phyloP scores from a whole-genome alignment of 2,329 filamentous ascomycete genomes.

The Lachnum nothofagi region DNA sequence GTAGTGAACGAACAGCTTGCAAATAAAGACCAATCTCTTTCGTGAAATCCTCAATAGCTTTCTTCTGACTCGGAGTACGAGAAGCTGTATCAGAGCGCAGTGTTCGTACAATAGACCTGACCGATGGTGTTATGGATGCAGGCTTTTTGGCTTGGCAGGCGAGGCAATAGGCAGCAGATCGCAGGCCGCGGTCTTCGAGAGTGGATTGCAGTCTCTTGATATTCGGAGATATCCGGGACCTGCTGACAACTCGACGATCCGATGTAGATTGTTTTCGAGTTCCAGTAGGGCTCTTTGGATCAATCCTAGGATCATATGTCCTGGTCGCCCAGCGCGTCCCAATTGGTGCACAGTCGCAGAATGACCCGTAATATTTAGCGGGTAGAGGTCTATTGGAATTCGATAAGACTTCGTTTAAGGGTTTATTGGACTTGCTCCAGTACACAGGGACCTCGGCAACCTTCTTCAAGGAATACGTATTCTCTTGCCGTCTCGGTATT shows the following conservation, averaged over 20 bases:
- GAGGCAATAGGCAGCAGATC: constrained; percentile 5
- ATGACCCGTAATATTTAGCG: not conserved
- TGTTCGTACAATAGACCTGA: constrained; percentile 18
- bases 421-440: constrained; percentile 11
- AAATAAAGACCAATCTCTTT: constrained; percentile 41
- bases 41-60: constrained; percentile 39
- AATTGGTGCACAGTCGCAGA: not conserved
- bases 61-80: constrained; percentile 41
- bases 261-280: not conserved
- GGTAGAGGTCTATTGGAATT: not conserved
- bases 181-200: not conserved
- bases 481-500: constrained; percentile 3
- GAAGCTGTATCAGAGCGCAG: constrained; percentile 30
- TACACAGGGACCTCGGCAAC: constrained; percentile 21
- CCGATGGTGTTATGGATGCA: constrained; percentile 6
- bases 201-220: not conserved
- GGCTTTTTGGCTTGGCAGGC: constrained; percentile 3
- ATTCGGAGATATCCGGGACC: not conserved
- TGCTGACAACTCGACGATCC: not conserved
- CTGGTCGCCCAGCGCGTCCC: constrained; percentile 3
- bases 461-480: constrained; percentile 21
- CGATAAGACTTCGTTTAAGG: not conserved
- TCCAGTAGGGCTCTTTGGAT: constrained; percentile 6
- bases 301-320: constrained; percentile 24
- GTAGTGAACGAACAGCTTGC: constrained; percentile 35